Percentiles rank a stretch among this genome's conserved stretches.
These are phyloP conservation scores for Paecilomyces sp. DNA, from an alignment of 2,329 filamentous ascomycete genomes.

Conservation along the genomic window DNA sequence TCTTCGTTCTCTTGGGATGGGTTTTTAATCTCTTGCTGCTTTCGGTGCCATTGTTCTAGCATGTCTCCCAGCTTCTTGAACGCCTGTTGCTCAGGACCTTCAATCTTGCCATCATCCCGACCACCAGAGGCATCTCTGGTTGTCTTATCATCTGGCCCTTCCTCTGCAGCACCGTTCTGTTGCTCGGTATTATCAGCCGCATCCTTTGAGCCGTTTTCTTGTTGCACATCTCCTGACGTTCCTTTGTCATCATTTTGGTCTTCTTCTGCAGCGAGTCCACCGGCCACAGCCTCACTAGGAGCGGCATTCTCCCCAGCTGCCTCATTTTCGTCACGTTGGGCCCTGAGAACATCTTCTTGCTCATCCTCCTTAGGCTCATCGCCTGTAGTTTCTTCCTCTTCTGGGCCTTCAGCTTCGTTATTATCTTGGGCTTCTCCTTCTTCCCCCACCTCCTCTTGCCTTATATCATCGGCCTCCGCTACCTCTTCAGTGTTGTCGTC, in stretches of 20 bases:
- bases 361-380: constrained; percentile 45
- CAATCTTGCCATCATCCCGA: constrained; percentile 24
- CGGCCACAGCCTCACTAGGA: constrained; percentile 34
- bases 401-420: constrained; percentile 37
- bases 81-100: constrained; percentile 53
- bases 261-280: constrained; percentile 31
- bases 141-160: constrained; percentile 30
- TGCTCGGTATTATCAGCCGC: constrained; percentile 41
- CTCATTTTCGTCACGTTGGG: constrained; percentile 42
- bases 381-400: constrained; percentile 30
- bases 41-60: constrained; percentile 85
- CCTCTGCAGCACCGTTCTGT: constrained; percentile 34
- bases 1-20: constrained; percentile 48
- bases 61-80: constrained; percentile 95
- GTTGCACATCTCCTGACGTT: constrained; percentile 40
- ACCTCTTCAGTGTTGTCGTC: constrained; percentile 19
- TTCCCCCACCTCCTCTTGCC: constrained; percentile 34
- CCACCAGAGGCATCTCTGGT: constrained; percentile 29
- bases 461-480: constrained; percentile 22
- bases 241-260: constrained; percentile 36
- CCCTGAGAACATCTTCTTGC: constrained; percentile 41
- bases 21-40: constrained; percentile 73
- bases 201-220: constrained; percentile 38
- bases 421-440: constrained; percentile 21
- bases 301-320: constrained; percentile 49